phyloP scores from a whole-genome alignment of 2,329 filamentous ascomycete genomes.

The Truncatella angustata region DNA sequence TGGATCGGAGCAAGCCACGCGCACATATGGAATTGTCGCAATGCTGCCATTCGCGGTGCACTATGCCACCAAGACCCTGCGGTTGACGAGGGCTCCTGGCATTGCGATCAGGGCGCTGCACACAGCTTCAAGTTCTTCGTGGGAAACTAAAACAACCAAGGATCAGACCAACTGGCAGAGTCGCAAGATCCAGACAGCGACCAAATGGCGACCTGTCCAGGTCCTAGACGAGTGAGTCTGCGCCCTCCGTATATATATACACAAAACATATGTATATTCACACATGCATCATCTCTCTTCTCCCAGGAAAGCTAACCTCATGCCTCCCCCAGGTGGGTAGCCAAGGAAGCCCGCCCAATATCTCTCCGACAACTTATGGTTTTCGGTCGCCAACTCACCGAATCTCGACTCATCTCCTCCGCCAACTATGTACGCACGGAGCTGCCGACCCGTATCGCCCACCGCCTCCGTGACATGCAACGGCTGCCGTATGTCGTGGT shows the following conservation, averaged over 20 bases:
- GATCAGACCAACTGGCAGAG: background rate
- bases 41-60: conserved; percentile 45
- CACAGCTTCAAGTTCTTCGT: background rate
- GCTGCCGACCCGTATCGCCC: conserved; percentile 83
- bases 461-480: conserved; percentile 96
- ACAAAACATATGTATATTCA: background rate
- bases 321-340: conserved; percentile 71
- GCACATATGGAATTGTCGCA: conserved; percentile 30
- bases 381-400: conserved; percentile 90
- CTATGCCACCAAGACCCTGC: conserved; percentile 37
- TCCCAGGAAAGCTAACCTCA: background rate
- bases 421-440: conserved; percentile 98
- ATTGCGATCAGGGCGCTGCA: conserved; percentile 1
- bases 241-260: background rate
- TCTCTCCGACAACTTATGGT: conserved; percentile 95
- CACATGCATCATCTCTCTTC: too few species aligned
- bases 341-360: conserved; percentile 89
- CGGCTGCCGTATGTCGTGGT: conserved; percentile 93
- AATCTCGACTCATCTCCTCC: conserved; percentile 84
- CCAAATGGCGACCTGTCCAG: conserved; percentile 61
- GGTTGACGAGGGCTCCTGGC: conserved; percentile 22
- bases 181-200: conserved; percentile 25
- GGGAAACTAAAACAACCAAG: background rate
- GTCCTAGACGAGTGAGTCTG: conserved; percentile 61
- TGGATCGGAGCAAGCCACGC: background rate